Evolutionary conservation across 148 eudicot species (phyloP).

Genomic region (Vaccinium myrtillus): DNA sequence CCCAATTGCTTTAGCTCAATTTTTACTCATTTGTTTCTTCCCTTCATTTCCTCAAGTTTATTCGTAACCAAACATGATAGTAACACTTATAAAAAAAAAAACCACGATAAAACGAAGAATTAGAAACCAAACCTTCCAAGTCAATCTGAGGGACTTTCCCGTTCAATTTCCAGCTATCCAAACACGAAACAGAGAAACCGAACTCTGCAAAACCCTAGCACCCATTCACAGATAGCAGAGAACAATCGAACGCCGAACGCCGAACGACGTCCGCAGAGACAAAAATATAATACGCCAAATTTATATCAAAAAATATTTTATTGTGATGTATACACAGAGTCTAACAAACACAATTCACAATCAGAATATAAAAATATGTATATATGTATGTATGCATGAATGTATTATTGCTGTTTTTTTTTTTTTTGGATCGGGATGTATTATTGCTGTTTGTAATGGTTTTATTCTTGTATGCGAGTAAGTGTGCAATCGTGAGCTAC

Average conservation of each 20-base stretch:
- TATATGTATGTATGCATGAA: not conserved
- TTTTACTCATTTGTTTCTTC: not conserved
- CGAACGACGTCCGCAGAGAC: not conserved
- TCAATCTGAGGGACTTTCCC: not conserved
- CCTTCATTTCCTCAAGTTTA: not conserved
- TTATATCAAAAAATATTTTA: not conserved
- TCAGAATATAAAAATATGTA: not conserved
- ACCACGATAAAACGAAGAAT: not conserved
- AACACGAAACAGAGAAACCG: not conserved
- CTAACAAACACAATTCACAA: not conserved
- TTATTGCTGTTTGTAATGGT: not conserved
- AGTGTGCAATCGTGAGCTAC: slow-evolving; percentile 3
- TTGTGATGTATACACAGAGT: not conserved
- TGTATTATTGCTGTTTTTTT: not conserved
- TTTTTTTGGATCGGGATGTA: not conserved
- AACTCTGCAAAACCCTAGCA: slow-evolving; percentile 4
- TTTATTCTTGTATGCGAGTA: not conserved
- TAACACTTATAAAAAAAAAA: too few species aligned
- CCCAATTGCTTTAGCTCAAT: not conserved
- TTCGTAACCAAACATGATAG: not conserved
- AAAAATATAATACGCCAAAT: not conserved
- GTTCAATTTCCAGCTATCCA: slow-evolving; percentile 2
- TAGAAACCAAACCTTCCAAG: not conserved
- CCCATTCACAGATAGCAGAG: not conserved
- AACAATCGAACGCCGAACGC: not conserved